These are phyloP conservation scores for Spongispora temasekensis DNA, from an alignment of 1,284 basidiomycete species.

Conservation along the genomic window DNA sequence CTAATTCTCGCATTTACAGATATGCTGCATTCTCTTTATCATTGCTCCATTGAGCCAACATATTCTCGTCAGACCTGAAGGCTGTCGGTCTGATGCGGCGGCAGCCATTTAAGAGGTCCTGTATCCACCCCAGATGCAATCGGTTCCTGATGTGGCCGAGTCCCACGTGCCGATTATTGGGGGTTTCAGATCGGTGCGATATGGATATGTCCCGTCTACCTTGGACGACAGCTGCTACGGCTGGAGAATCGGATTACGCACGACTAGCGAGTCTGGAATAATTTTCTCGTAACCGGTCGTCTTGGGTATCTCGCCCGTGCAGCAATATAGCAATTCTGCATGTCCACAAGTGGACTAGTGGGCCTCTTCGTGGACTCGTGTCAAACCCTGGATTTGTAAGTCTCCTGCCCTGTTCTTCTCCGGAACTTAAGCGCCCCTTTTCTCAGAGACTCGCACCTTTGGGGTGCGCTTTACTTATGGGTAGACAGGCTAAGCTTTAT, in stretches of 20 bases:
- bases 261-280: neutral
- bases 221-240: neutral
- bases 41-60: too few relatives aligned
- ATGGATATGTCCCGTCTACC: neutral
- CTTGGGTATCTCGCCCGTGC: neutral
- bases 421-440: conserved; percentile 39
- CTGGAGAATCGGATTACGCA: neutral
- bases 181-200: neutral
- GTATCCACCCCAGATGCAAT: neutral
- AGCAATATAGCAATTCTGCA: neutral
- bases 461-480: conserved; percentile 10
- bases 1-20: neutral
- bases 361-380: conserved; percentile 17
- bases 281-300: neutral
- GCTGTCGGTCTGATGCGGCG: too few relatives aligned
- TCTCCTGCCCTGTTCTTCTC: conserved; percentile 16
- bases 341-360: conserved; percentile 2
- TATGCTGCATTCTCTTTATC: neutral
- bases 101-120: neutral
- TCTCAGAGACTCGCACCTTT: conserved; percentile 10
- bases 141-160: conserved; percentile 1
- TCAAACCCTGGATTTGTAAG: conserved; percentile 26
- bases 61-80: too few relatives aligned
- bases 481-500: conserved; percentile 15
- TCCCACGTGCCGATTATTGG: conserved; percentile 5